Conservation (phyloP, 441 rosid species). For the Lepidium campestre region DNA sequence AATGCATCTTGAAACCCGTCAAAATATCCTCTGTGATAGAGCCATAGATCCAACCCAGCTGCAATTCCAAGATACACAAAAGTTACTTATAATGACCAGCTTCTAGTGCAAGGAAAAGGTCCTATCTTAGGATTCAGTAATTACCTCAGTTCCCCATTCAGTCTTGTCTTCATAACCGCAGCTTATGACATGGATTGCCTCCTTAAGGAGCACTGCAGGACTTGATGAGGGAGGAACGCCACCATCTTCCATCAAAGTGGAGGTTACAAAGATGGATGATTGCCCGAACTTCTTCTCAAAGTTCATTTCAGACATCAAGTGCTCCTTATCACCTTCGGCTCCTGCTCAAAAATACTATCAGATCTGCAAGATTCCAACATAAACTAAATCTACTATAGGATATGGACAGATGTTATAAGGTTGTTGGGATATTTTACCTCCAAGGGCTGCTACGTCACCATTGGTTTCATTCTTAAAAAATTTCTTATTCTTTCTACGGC, state of each 20-base stretch:
- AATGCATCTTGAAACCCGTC: slow-evolving; percentile 95
- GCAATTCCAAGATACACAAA: slow-evolving; percentile 22
- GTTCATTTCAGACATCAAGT: slow-evolving; percentile 65
- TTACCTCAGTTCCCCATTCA: slow-evolving; percentile 76
- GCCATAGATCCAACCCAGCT: slow-evolving; percentile 95
- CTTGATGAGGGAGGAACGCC: slow-evolving; percentile 79
- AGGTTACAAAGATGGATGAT: slow-evolving; percentile 62
- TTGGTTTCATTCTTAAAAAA: slow-evolving; percentile 39
- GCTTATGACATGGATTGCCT: slow-evolving; percentile 74
- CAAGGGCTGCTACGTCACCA: slow-evolving; percentile 44
- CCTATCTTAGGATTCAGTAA: not conserved
- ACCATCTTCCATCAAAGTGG: slow-evolving; percentile 67
- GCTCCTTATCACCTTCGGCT: slow-evolving; percentile 51
- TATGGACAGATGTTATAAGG: not conserved
- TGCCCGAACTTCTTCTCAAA: slow-evolving; percentile 69
- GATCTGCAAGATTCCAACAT: slow-evolving; percentile 4
- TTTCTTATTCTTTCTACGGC: slow-evolving; percentile 56
- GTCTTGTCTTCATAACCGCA: slow-evolving; percentile 76
- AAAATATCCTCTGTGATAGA: slow-evolving; percentile 93
- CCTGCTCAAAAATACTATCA: slow-evolving; percentile 23
- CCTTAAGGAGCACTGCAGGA: slow-evolving; percentile 66
- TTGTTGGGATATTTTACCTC: slow-evolving; percentile 39
- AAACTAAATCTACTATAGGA: not conserved
- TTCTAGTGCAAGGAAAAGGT: not conserved
- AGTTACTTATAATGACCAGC: slow-evolving; percentile 8